These are phyloP conservation scores for Cicer arietinum DNA, from an alignment of 306 rosid species.

Conservation along the genomic window DNA sequence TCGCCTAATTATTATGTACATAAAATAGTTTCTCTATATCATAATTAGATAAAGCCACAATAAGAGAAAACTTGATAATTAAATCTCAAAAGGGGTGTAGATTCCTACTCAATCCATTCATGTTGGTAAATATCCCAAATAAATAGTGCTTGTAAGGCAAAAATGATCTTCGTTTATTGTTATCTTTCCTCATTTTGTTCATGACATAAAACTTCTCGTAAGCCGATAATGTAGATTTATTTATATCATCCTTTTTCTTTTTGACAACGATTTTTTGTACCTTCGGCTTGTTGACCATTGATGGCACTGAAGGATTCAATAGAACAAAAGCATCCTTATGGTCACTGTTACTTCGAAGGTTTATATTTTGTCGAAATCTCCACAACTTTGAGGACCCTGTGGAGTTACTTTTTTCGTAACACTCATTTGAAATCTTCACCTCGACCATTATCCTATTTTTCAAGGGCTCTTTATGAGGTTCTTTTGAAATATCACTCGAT, in stretches of 20 bases:
- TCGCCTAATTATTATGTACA: too few relatives aligned
- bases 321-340: not conserved
- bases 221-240: not conserved
- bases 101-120: too few relatives aligned
- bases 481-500: too few relatives aligned
- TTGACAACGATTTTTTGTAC: not conserved
- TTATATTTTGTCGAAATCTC: not conserved
- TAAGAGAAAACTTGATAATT: not conserved
- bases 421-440: slow-evolving; percentile 15
- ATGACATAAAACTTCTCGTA: not conserved
- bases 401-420: slow-evolving; percentile 46
- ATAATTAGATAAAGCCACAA: too few relatives aligned
- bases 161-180: not conserved
- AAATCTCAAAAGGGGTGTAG: too few relatives aligned
- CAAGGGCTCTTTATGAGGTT: too few relatives aligned
- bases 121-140: too few relatives aligned
- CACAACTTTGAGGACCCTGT: not conserved
- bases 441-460: slow-evolving; percentile 25
- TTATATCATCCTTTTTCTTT: not conserved
- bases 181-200: not conserved
- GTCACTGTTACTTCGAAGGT: not conserved
- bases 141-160: not conserved
- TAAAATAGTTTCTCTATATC: too few relatives aligned
- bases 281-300: slow-evolving; percentile 49
- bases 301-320: not conserved